Percentiles rank a stretch among this genome's conserved stretches.
Conservation (phyloP, 1,284 basidiomycete species). For the Quambalaria eucalypti region DNA sequence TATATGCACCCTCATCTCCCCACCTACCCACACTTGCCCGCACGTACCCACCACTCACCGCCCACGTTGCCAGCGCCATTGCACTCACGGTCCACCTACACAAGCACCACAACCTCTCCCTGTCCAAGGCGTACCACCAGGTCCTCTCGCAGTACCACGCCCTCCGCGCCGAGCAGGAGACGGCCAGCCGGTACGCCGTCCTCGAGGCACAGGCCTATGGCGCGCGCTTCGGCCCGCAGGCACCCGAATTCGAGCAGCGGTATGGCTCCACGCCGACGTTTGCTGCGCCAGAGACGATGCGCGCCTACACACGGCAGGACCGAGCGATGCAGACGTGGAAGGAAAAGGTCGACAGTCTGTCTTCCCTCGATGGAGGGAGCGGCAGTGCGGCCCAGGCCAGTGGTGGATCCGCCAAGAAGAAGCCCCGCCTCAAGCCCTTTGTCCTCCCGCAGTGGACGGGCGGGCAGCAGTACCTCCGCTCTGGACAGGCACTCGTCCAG, state of each 20-base stretch:
- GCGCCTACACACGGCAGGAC: neutral
- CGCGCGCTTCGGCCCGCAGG: conserved; percentile 55
- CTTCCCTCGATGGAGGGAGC: no score
- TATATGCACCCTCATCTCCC: neutral
- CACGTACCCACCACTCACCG: neutral
- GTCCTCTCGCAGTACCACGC: conserved; percentile 60
- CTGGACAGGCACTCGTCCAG: no score
- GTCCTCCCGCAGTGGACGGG: no score
- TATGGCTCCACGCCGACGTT: neutral
- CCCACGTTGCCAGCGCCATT: conserved; percentile 58
- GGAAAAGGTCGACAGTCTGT: no score
- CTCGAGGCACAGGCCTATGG: conserved; percentile 74
- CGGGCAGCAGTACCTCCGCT: no score
- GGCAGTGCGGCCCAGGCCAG: no score
- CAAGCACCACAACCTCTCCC: conserved; percentile 57
- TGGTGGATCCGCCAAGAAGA: no score
- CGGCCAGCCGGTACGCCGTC: conserved; percentile 65
- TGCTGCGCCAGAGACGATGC: neutral
- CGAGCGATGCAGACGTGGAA: neutral
- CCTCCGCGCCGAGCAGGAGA: conserved; percentile 72
- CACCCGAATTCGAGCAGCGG: conserved; percentile 15
- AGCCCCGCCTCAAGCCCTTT: no score
- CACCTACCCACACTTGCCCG: neutral
- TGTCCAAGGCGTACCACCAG: conserved; percentile 67
- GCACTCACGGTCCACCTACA: conserved; percentile 72